Base-by-base conservation (phyloP, 805 yeast genomes). In the Hanseniaspora occidentalis region DNA sequence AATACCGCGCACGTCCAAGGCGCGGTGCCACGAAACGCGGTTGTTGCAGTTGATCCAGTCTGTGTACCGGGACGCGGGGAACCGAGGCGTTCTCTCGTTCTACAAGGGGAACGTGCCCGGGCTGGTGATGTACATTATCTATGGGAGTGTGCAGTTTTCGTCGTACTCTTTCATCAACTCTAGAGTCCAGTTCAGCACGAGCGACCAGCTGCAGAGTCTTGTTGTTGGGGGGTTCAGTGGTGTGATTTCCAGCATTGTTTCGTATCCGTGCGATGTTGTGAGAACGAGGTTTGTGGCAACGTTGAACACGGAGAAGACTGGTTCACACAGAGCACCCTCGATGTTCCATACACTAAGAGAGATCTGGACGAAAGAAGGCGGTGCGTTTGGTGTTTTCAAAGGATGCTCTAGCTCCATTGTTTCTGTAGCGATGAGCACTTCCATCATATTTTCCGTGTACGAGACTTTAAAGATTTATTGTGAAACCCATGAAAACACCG, bases 71-170 rank as follows among this genome's bases (percentile, higher is more conserved):
- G 33, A 29, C 10, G 7, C 25, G 9, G 10, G 57, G 16, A 66
- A 73, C 25, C 97, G 89, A 57, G 94, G 95, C 1, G 33, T 79
- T 0, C 45, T 58, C 3, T 89, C 85, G 0, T 65, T 89, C n/a
- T 92, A 97, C 97, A 88, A 86, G 56, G 98, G 98, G 0, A 92
- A 92, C 54, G 69, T 84, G 0, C 95, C 98, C 0, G 98, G 97
- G 0, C 85, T 85, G 47, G 57, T 77, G 29, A 73, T 92, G 76
- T 92, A 92, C 52, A 64, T 89, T 11, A 48, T 82, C 9, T 92
- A 89, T 51, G 96, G 97, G 10, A 84, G 84, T 1, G 62, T 74
- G 0, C 97, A 92, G 57, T 92, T 92, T 60, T 66, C 89, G 1
- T 62, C 83, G 1, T 84, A 79, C 51, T 67, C 85, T 1, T 54